Conservation (phyloP, 2,329 filamentous ascomycete genomes). For the Zasmidium angulare region DNA sequence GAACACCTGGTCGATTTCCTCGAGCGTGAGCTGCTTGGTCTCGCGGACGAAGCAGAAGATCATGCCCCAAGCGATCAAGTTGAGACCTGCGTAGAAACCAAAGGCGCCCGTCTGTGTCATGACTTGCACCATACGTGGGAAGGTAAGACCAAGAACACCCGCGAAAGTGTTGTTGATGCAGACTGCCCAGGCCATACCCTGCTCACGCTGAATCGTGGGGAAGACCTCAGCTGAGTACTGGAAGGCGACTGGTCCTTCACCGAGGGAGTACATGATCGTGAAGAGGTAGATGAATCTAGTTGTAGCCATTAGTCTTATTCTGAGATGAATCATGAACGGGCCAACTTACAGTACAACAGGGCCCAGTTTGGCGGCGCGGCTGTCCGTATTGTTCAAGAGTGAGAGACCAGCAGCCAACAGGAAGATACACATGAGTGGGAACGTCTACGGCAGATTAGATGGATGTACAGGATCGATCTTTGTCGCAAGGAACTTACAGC, state of each 20-base stretch:
- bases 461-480: neutral
- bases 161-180: constrained; percentile 56
- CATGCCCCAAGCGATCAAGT: constrained; percentile 55
- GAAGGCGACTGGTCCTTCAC: constrained; percentile 44
- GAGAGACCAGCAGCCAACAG: constrained; percentile 50
- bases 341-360: constrained; percentile 33
- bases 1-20: constrained; percentile 55
- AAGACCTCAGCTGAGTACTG: constrained; percentile 48
- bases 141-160: constrained; percentile 40
- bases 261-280: constrained; percentile 52
- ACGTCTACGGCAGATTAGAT: constrained; percentile 32
- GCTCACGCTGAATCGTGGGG: constrained; percentile 46
- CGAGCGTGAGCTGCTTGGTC: constrained; percentile 50
- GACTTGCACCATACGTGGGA: constrained; percentile 49
- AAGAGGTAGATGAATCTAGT: constrained; percentile 48
- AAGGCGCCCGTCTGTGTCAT: constrained; percentile 56
- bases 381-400: constrained; percentile 32
- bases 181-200: constrained; percentile 53
- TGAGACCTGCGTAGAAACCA: constrained; percentile 58
- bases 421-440: constrained; percentile 50
- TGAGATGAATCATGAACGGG: neutral
- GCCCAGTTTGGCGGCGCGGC: constrained; percentile 36
- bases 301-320: neutral
- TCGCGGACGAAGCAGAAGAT: constrained; percentile 49
- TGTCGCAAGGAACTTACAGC: constrained; percentile 15